Conservation (phyloP, 2,329 filamentous ascomycete genomes). For the Penicillium sp. region DNA sequence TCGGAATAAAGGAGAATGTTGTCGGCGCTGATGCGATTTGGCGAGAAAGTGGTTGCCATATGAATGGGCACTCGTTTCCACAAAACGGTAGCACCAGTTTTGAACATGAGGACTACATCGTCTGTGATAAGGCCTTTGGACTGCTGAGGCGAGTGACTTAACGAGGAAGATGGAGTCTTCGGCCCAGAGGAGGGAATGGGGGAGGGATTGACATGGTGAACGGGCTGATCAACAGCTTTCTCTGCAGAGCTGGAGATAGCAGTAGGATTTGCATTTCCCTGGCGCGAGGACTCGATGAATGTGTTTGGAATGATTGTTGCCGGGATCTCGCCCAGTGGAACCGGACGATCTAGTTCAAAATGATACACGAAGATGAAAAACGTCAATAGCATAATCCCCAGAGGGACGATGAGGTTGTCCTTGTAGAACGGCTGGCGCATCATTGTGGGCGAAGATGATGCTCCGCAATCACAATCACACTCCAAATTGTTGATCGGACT, state of each 20-base stretch:
- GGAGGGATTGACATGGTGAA: conserved; percentile 9
- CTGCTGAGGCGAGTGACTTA: conserved; percentile 2
- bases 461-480: background rate
- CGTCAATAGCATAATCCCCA: conserved; percentile 27
- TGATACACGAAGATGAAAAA: conserved; percentile 26
- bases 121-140: conserved; percentile 7
- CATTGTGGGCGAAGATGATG: background rate
- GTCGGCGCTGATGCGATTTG: conserved; percentile 23
- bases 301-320: conserved; percentile 2
- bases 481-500: background rate
- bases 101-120: conserved; percentile 23
- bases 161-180: background rate
- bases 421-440: conserved; percentile 23
- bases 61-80: conserved; percentile 32
- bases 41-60: conserved; percentile 25
- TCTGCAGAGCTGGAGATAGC: background rate
- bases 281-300: conserved; percentile 4
- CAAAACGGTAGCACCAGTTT: conserved; percentile 29
- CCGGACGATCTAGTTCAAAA: conserved; percentile 24
- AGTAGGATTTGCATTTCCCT: background rate
- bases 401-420: conserved; percentile 27
- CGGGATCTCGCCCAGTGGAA: conserved; percentile 10
- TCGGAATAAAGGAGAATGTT: conserved; percentile 30
- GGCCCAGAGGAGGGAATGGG: conserved; percentile 6
- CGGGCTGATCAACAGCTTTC: background rate